Evolutionary conservation across 495 filamentous ascomycete species (phyloP), one percentile per base, ranked within the genome.

Genomic region (Penicilliopsis zonata): DNA sequence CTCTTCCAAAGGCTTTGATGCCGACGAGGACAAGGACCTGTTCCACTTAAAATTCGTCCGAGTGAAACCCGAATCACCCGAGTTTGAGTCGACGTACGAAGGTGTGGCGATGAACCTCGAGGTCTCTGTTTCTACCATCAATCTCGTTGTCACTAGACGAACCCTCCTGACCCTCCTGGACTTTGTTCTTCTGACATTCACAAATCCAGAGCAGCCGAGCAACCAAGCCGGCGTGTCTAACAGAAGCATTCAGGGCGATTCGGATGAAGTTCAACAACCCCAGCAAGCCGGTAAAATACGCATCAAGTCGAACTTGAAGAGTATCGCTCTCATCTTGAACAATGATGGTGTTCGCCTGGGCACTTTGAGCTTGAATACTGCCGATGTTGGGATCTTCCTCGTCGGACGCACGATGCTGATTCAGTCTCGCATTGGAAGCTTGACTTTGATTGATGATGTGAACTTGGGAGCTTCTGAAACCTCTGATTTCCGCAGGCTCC

Each of bases 301-400:
- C 13, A 86, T 98, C 58, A 94, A 93, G 59, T 76, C 92, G 15
- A 77, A 93, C 36, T 60, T 98, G 27, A 86, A 93, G 58, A 90
- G 83, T 62, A 92, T 98, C 45, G 71, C 80, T 9, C 67, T 96
- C 30, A 87, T 98, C 41, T 70, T 98, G n/a, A 98, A 98, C 51
- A 95, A 98, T 44, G 90, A 98, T 47, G 92, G 90, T 3, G 93
- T 96, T 32, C 77, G 88, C 17, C 67, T 98, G 12, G 90, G 88
- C 26, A 96, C 90, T 0, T 60, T 98, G 15, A 92, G 82, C 46
- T 77, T 98, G 37, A 86, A 82, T 36, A 85, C 86, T 31, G 90
- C 83, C 7, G 79, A 94, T 56, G 79, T 94, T 28, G 83, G 82
- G 9, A 80, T 98, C 14, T 90, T 90, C 60, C 55, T 98, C 9